Base-by-base conservation (phyloP, 208 protist species). In the Angomonas ambiguus region DNA sequence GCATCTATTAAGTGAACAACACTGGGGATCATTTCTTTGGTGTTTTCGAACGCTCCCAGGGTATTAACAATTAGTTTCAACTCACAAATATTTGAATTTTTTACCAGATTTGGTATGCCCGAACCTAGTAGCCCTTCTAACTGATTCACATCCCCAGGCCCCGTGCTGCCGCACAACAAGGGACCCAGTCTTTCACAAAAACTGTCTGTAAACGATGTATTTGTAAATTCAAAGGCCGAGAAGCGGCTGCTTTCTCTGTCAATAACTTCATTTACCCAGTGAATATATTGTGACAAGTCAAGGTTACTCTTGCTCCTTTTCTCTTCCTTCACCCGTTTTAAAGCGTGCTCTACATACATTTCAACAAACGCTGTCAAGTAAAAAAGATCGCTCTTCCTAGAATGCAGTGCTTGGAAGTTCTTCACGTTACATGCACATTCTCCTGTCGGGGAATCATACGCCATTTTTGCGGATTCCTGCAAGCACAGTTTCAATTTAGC, bases 381-480 rank as follows among this genome's bases (percentile, higher is more conserved):
- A 41, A 41, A 41, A 41, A 41, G 35, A 41, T 41, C 57, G 22
- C 61, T 45, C 27, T 77, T 65, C 16, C 65, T 60, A 3, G 65
- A 65, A 61, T 71, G 71, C 25, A 77, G 38, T 57, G 67, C 65
- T 31, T 77, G 35, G 13, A 41, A 41, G 35, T 13, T 18, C 35
- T 18, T 41, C 35, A 41, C 13, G 5, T 41, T 5, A 18, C 13
- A 18, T 41, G 35, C 5, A 13, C 8, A 41, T 13, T 41, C 35
- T 13, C 13, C 13, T 41, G 8, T 13, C 35, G 35, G 35, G 13
- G 13, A 41, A 13, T 41, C 35, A 13, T 41, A 41, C 35, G 13
- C 35, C 13, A 5, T 41, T 13, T 41, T 5, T 13, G 35, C 35
- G 5, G 35, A 41, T 18, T 41, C 13, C 35, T 41, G 5, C 5